Evolutionary conservation across 169 alveolate genomes (phyloP).

Genomic region (Babesia bovis): DNA sequence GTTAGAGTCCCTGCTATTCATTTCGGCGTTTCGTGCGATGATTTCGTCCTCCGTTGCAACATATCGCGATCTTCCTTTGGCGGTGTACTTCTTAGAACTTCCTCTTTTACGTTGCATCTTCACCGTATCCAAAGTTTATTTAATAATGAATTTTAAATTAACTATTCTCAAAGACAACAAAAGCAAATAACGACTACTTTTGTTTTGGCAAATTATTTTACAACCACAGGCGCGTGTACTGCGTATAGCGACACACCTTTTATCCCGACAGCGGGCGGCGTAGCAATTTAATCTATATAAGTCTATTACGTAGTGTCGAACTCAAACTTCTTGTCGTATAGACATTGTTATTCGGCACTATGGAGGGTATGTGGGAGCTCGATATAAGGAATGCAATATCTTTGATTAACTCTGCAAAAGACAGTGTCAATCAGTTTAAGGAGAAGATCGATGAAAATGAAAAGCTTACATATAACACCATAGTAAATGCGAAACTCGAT

Average conservation of each 20-base stretch:
- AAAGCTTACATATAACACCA: constrained; percentile 32
- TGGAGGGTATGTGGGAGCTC: constrained; percentile 64
- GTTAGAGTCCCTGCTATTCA: not conserved
- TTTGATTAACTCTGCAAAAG: constrained; percentile 20
- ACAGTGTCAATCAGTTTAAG: constrained; percentile 12
- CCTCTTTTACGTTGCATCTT: constrained; percentile 61
- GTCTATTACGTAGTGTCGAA: too few relatives aligned
- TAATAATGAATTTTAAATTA: too few relatives aligned
- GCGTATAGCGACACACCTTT: not conserved
- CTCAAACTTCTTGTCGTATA: not conserved
- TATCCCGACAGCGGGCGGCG: not conserved
- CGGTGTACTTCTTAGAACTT: constrained; percentile 60
- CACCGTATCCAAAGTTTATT: not conserved
- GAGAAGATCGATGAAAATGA: constrained; percentile 38
- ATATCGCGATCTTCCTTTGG: constrained; percentile 64
- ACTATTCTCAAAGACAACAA: too few relatives aligned
- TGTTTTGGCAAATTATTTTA: not conserved
- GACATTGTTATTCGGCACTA: not conserved
- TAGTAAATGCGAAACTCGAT: constrained; percentile 56
- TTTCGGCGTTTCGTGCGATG: constrained; percentile 51
- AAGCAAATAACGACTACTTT: not conserved
- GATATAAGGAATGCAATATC: constrained; percentile 54
- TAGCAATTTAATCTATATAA: too few relatives aligned
- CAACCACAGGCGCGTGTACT: not conserved
- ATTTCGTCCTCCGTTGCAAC: constrained; percentile 68